phyloP scores from a whole-genome alignment of 2,329 filamentous ascomycete species.

The Arachnomyces sp. region DNA sequence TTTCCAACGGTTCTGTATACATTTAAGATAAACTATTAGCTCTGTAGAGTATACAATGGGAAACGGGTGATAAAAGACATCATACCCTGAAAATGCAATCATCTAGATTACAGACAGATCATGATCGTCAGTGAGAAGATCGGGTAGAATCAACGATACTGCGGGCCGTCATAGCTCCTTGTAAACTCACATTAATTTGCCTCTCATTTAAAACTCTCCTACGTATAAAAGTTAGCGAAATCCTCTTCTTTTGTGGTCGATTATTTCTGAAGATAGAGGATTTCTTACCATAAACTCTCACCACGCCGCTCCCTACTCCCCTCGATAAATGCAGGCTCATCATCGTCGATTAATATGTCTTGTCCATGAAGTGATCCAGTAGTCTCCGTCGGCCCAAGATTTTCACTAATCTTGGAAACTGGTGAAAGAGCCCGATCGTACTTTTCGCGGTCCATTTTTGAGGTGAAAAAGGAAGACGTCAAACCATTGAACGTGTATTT shows the following conservation, averaged over 20 bases:
- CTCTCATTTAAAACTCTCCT: slow-evolving; percentile 36
- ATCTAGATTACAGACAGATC: slow-evolving; percentile 21
- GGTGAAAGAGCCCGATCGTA: too few relatives aligned
- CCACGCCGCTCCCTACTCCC: slow-evolving; percentile 10
- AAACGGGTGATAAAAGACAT: neutral
- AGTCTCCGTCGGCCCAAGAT: neutral
- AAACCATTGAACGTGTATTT: too few relatives aligned
- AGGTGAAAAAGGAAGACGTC: too few relatives aligned
- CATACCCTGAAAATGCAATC: slow-evolving; percentile 40
- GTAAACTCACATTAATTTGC: slow-evolving; percentile 29
- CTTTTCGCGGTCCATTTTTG: too few relatives aligned
- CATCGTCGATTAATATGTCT: slow-evolving; percentile 10
- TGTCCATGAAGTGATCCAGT: slow-evolving; percentile 1
- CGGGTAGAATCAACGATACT: too few relatives aligned
- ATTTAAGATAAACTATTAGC: neutral
- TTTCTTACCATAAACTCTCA: slow-evolving; percentile 14
- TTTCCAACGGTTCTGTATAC: slow-evolving; percentile 32
- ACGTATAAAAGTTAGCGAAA: slow-evolving; percentile 4
- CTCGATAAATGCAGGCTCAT: slow-evolving; percentile 8
- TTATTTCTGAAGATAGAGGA: too few relatives aligned
- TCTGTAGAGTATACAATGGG: neutral
- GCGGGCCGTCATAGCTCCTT: too few relatives aligned
- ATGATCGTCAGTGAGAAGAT: too few relatives aligned
- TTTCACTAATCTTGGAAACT: neutral
- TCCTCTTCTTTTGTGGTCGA: too few relatives aligned